Conservation (phyloP, 2,329 filamentous ascomycete genomes). For the Nigrospora osmanthi region DNA sequence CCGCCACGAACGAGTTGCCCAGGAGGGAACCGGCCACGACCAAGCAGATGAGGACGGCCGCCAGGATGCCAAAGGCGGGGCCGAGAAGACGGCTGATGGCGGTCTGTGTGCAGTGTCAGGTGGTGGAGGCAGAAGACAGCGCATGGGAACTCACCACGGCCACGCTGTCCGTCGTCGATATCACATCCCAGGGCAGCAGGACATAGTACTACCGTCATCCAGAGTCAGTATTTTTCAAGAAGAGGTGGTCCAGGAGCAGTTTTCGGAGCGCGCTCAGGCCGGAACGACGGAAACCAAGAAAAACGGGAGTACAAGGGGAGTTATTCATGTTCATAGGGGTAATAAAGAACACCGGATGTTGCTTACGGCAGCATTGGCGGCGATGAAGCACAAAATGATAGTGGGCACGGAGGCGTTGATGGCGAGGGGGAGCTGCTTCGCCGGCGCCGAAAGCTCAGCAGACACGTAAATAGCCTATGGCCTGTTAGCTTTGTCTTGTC, state of each 20-base stretch:
- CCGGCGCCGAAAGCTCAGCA: constrained; percentile 42
- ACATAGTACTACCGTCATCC: too few relatives aligned
- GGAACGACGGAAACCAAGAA: too few relatives aligned
- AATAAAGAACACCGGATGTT: too few relatives aligned
- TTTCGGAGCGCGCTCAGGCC: too few relatives aligned
- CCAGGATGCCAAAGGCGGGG: constrained; percentile 40
- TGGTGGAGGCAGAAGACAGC: neutral
- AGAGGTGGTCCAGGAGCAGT: too few relatives aligned
- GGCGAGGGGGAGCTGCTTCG: constrained; percentile 48
- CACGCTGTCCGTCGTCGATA: constrained; percentile 53
- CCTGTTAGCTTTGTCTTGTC: neutral
- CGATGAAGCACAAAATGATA: constrained; percentile 51
- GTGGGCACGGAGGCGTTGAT: constrained; percentile 54
- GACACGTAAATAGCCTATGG: constrained; percentile 45
- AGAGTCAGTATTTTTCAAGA: too few relatives aligned
- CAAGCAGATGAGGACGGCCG: constrained; percentile 49
- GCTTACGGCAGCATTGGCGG: constrained; percentile 51
- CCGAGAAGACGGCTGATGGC: constrained; percentile 48
- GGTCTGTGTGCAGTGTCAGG: constrained; percentile 27
- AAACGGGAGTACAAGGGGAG: too few relatives aligned
- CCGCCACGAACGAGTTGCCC: constrained; percentile 54
- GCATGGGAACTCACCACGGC: constrained; percentile 42
- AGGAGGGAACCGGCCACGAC: constrained; percentile 55
- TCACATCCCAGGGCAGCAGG: constrained; percentile 49
- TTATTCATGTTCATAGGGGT: too few relatives aligned